phyloP scores from a whole-genome alignment of 768 basidiomycete genomes.

The Mycena leptocephala region DNA sequence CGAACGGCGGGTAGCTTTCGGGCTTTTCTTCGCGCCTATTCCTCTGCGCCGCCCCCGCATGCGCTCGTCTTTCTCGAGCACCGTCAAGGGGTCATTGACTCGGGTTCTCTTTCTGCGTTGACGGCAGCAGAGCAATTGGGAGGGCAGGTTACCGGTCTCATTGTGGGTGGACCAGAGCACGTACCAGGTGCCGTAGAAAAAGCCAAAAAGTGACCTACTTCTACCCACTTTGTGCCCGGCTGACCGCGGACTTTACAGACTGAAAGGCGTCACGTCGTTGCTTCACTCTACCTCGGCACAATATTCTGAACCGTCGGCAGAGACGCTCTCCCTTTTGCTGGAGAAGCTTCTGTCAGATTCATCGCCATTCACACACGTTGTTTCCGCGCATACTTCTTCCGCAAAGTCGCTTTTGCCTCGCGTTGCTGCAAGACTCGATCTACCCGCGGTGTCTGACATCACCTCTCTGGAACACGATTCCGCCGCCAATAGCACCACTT shows the following conservation, averaged over 20 bases:
- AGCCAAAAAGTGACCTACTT: constrained; percentile 80
- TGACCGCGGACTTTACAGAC: constrained; percentile 55
- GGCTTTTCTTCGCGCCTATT: constrained; percentile 64
- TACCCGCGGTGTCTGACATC: constrained; percentile 93
- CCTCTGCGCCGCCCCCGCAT: constrained; percentile 75
- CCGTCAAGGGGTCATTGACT: constrained; percentile 83
- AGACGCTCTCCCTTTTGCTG: constrained; percentile 87
- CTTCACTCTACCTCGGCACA: constrained; percentile 81
- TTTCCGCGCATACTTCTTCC: constrained; percentile 92
- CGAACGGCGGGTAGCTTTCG: constrained; percentile 31
- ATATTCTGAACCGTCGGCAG: constrained; percentile 81
- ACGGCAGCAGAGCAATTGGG: constrained; percentile 92
- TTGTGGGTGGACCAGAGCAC: constrained; percentile 80
- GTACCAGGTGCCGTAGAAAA: constrained; percentile 78
- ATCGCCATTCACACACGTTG: constrained; percentile 88
- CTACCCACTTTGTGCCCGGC: constrained; percentile 6
- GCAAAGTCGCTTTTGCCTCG: constrained; percentile 96
- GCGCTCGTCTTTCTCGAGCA: constrained; percentile 95
- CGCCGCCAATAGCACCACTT: constrained; percentile 83
- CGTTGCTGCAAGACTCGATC: constrained; percentile 90
- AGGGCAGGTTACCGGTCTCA: constrained; percentile 86
- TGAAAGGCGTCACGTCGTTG: constrained; percentile 78
- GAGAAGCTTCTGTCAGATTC: constrained; percentile 78
- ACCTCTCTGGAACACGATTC: constrained; percentile 84
- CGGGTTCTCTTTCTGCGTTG: constrained; percentile 90